Base-by-base conservation (phyloP, 129 eudicot species). In the Flaveria brownii region DNA sequence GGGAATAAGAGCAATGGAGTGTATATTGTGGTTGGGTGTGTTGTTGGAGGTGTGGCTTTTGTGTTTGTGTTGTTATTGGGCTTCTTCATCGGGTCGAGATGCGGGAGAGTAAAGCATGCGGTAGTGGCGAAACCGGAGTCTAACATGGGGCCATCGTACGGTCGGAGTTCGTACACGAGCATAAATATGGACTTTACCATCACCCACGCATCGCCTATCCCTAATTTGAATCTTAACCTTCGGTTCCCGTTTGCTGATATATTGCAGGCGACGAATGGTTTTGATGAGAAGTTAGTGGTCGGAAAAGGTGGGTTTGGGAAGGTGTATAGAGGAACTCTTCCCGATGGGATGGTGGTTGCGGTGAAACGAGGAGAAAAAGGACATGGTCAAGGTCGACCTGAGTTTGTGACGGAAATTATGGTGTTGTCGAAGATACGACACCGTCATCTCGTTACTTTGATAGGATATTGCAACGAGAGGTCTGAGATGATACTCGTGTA, bases 301-400 rank as follows among this genome's bases (percentile, higher is more conserved):
- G 97, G 97, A 1, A 77, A 51, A 54, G 97, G 97, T 0, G 97
- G 97, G 1, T 88, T 91, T 11, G 97, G 97, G 74, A 86, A 81
- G 76, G 97, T 91, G 6, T 88, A 86, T 51, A 86, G 71, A 75
- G 97, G 91, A 17, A 82, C 72, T 12, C 84, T 91, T 15, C 60
- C 41, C 0, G 61, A 70, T 14, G 97, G 94, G 8, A 33, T 33
- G 14, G 77, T 76, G 65, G 90, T 91, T 10, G 97, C 97, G 18
- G 84, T 91, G 2, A 91, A 91, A 78, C 61, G 92, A 28, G 84
- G 88, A 4, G 77, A 77, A 25, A 74, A 84, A 1, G 88, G 88
- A 1, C 85, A 83, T 11, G 86, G 87, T 4, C 94, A 88, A 11
- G 97, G 94, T 36, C 67, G 85, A 1, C 77, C 84, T 1, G 93